These are phyloP conservation scores for Xylaria longipes DNA, from an alignment of 495 filamentous ascomycete species.

Conservation along the genomic window DNA sequence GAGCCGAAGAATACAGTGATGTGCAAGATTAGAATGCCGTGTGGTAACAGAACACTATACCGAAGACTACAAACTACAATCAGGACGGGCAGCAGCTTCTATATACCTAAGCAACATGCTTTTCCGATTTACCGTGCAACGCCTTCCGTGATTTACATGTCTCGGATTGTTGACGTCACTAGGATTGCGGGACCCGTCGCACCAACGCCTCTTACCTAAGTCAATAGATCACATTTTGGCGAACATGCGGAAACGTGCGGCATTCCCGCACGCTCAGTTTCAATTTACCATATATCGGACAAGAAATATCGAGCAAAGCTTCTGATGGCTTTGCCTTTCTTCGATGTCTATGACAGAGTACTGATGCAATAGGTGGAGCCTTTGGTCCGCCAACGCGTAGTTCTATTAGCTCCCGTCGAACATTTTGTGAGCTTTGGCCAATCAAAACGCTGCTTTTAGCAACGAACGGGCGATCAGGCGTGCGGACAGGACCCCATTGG, in stretches of 20 bases:
- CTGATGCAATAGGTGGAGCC: constrained; percentile 3
- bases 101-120: background rate
- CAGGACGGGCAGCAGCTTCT: background rate
- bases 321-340: constrained; percentile 4
- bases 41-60: background rate
- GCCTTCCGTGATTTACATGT: background rate
- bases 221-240: background rate
- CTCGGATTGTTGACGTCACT: constrained; percentile 1
- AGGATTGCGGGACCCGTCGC: background rate
- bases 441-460: constrained; percentile 1
- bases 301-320: background rate
- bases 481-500: background rate
- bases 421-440: background rate
- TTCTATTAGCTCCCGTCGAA: background rate
- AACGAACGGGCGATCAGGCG: background rate
- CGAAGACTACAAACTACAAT: background rate
- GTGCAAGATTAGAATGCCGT: background rate
- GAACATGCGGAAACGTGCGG: background rate
- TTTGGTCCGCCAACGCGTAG: background rate
- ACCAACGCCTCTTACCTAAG: background rate
- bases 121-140: background rate
- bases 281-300: background rate
- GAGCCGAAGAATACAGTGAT: background rate
- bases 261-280: background rate
- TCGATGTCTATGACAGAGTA: constrained; percentile 10